Evolutionary conservation across 768 basidiomycete genomes (phyloP).

Genomic region (Termitomyces heimii): DNA sequence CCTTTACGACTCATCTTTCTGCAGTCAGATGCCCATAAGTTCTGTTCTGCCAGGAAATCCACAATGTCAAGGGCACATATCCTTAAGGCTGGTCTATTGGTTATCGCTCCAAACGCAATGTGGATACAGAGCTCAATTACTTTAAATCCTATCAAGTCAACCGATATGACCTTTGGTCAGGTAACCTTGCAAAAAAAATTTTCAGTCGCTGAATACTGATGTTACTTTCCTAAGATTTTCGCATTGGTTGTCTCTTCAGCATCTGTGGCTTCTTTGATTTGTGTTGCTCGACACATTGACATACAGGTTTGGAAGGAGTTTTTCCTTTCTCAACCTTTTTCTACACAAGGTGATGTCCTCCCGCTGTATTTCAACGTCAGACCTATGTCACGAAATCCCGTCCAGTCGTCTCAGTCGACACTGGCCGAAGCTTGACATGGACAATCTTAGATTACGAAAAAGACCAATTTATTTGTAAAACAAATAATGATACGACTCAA

Average conservation of each 20-base stretch:
- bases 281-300: background rate
- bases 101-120: slow-evolving; percentile 3
- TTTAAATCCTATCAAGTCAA: slow-evolving; percentile 3
- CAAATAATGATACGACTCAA: background rate
- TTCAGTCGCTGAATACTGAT: background rate
- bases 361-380: background rate
- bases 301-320: background rate
- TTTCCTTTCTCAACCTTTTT: background rate
- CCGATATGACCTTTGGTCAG: slow-evolving; percentile 8
- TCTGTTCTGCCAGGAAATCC: background rate
- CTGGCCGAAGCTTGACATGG: background rate
- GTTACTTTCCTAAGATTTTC: background rate
- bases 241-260: background rate
- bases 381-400: background rate
- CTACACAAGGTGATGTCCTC: background rate
- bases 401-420: background rate
- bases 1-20: background rate
- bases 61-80: slow-evolving; percentile 3
- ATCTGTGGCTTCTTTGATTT: background rate
- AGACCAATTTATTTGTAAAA: background rate
- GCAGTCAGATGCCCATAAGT: background rate
- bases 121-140: slow-evolving; percentile 7
- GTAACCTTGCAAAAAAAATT: background rate
- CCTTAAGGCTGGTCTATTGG: slow-evolving; percentile 3
- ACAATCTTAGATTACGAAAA: background rate